Base-by-base conservation (phyloP, 108 stramenopile genomes). In the Cyclotella cryptica region DNA sequence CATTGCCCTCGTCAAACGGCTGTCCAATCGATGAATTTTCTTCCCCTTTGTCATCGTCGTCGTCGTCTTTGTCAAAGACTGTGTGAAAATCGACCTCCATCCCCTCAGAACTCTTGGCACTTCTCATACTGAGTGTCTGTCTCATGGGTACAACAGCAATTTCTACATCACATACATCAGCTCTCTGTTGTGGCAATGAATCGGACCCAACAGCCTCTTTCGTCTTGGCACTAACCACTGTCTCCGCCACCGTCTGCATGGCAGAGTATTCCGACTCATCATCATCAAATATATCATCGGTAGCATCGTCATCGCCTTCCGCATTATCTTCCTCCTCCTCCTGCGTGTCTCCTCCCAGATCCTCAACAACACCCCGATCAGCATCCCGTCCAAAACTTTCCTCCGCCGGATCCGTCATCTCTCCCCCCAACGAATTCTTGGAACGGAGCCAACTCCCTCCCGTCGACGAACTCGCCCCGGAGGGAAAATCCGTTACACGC, bases 241-340 rank as follows among this genome's bases (percentile, higher is more conserved):
- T 55, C 22, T 12, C 22, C 11, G 55, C 55, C 22, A 55, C 55
- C n/a, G 55, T 55, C 8, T n/a, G 55, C 55, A 55, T 55, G 55
- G 55, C 55, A 24, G 21, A 24, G 55, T 55, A 55, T 2, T 21
- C 55, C 5, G 55, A 55, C 3, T 55, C 55, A 55, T 55, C 55
- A 21, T 55, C 55, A 24, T 24, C n/a, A 24, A 24, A 35, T 35
- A 35, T 35, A 35, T 35, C 35, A 35, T 35, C 35, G 35, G 35
- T 35, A 6, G 35, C 8, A 55, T 55, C 24, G 55, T 24, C 1
- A 2, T 55, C 55, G 24, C 3, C 13, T 55, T 55, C 11, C 3
- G n/a, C 55, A 3, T 55, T 8, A 5, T 55, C 24, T 26, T 21
- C 19, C 24, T 26, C 55, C 52, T 19, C 52, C 19, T 26, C 24